phyloP scores from a whole-genome alignment of 768 basidiomycete species.

The Suillus occidentalis region DNA sequence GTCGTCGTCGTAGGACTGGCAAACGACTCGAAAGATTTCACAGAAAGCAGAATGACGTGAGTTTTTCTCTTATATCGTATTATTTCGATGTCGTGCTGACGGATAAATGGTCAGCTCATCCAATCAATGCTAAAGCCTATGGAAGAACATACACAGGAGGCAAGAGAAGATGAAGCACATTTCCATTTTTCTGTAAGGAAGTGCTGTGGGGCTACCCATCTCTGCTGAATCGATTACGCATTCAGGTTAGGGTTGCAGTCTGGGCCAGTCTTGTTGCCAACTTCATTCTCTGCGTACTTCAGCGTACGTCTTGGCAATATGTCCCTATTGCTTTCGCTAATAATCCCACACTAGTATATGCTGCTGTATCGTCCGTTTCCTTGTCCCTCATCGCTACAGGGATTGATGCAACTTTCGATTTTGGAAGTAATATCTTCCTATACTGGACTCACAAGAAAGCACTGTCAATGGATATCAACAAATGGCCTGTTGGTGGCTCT shows the following conservation, averaged over 20 bases:
- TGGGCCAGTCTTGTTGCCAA: conserved; percentile 83
- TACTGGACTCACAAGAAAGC: conserved; percentile 80
- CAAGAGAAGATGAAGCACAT: conserved; percentile 64
- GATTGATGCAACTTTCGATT: conserved; percentile 85
- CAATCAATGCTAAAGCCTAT: conserved; percentile 86
- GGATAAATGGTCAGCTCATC: conserved; percentile 60
- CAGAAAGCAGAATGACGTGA: conserved; percentile 68
- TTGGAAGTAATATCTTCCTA: conserved; percentile 81
- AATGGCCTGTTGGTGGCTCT: conserved; percentile 93
- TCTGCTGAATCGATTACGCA: background rate
- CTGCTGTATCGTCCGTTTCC: conserved; percentile 80
- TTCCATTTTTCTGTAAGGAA: conserved; percentile 62
- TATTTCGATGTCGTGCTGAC: conserved; percentile 5
- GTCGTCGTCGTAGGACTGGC: conserved; percentile 54
- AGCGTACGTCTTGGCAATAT: conserved; percentile 43
- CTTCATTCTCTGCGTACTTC: conserved; percentile 66
- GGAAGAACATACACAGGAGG: conserved; percentile 86
- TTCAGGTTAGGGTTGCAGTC: conserved; percentile 84
- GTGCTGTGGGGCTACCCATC: background rate
- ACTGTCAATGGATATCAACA: conserved; percentile 66
- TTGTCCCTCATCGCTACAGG: conserved; percentile 87
- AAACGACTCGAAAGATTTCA: conserved; percentile 69
- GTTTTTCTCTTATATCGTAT: conserved; percentile 20
- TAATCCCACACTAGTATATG: conserved; percentile 64
- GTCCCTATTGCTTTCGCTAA: conserved; percentile 16